Evolutionary conservation across 257 asterid genomes (phyloP).

Genomic region (Solanum bukasovii): DNA sequence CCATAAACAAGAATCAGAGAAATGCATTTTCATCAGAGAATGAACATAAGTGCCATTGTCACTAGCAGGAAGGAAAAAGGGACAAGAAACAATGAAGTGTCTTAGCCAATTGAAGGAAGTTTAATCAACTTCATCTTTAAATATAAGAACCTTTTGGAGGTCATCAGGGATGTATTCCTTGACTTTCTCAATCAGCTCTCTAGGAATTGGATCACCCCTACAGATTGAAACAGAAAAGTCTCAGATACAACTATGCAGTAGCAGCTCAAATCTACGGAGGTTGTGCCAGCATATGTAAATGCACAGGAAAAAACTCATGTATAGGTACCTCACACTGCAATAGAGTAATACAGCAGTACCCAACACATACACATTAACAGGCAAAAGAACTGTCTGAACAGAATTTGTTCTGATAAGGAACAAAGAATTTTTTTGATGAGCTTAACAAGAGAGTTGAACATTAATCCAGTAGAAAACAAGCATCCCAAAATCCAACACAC

Average conservation of each 20-base stretch:
- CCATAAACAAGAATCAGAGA: not conserved
- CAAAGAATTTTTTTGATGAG: not conserved
- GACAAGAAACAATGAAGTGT: not conserved
- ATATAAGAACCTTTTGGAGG: constrained; percentile 26
- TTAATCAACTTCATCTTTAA: constrained; percentile 40
- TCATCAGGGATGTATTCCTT: constrained; percentile 67
- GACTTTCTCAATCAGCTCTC: constrained; percentile 63
- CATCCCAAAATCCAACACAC: not conserved
- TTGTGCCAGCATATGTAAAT: not conserved
- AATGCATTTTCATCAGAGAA: not conserved
- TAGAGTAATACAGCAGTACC: not conserved
- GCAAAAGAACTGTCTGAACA: not conserved
- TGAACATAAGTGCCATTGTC: not conserved
- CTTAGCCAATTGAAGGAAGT: not conserved
- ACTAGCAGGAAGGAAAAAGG: not conserved
- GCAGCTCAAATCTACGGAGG: not conserved
- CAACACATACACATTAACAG: not conserved
- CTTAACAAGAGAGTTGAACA: not conserved
- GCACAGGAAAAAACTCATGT: not conserved
- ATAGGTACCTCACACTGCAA: not conserved
- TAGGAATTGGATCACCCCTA: constrained; percentile 96
- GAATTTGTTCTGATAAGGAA: not conserved
- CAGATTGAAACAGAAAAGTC: constrained; percentile 14
- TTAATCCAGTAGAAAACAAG: not conserved
- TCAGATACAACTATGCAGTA: constrained; percentile 1